phyloP scores from a whole-genome alignment of 2,329 filamentous ascomycete species.

The Colletotrichum agaves region DNA sequence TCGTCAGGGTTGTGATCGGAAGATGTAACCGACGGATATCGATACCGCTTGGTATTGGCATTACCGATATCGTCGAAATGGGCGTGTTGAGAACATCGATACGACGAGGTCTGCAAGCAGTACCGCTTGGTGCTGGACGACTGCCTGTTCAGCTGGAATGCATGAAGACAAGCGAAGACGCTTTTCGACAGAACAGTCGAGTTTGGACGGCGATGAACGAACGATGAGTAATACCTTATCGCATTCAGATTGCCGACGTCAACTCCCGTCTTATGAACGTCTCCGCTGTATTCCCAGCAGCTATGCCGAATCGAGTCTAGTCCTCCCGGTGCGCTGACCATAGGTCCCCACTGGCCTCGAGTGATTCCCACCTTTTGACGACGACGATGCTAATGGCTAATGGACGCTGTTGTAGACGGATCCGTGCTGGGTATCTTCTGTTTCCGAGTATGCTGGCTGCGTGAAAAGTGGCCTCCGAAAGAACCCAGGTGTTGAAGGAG shows the following conservation, averaged over 20 bases:
- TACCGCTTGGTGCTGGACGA: background rate
- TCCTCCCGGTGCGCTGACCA: background rate
- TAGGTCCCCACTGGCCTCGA: background rate
- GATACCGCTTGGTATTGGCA: background rate
- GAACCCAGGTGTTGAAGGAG: too few relatives aligned
- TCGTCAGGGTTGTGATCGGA: slow-evolving; percentile 7
- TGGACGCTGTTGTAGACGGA: background rate
- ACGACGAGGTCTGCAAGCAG: background rate
- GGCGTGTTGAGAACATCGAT: too few relatives aligned
- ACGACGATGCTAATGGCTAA: slow-evolving; percentile 1
- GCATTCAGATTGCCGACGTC: slow-evolving; percentile 31
- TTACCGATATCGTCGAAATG: background rate
- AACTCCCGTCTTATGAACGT: slow-evolving; percentile 31
- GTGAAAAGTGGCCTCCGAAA: too few relatives aligned
- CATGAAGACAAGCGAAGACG: too few relatives aligned
- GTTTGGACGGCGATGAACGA: background rate
- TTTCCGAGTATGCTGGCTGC: background rate
- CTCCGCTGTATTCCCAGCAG: slow-evolving; percentile 28
- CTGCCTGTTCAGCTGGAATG: background rate
- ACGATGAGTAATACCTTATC: background rate
- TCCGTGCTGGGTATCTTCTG: background rate
- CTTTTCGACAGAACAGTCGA: background rate
- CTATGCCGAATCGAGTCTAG: slow-evolving; percentile 1
- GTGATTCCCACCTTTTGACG: slow-evolving; percentile 6
- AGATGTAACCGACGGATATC: background rate